phyloP scores from a whole-genome alignment of 2,329 filamentous ascomycete species.

The Alternaria brassicae region DNA sequence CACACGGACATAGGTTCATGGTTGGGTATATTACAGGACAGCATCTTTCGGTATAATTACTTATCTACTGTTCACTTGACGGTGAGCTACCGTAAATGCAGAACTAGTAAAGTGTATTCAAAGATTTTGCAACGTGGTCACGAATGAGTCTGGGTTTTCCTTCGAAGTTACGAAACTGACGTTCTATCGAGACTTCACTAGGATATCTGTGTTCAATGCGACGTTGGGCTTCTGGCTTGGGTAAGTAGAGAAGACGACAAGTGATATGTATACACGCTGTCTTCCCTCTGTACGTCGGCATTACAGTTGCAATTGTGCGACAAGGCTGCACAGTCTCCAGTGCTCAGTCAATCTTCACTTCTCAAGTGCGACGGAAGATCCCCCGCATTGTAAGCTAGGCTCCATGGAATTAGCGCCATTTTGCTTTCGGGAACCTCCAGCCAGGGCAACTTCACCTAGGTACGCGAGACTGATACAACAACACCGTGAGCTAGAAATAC shows the following conservation, averaged over 20 bases:
- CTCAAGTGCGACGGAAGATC: slow-evolving; percentile 10
- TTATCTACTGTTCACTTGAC: not conserved
- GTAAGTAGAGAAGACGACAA: not conserved
- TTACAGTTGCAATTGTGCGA: not conserved
- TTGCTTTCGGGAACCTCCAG: slow-evolving; percentile 28
- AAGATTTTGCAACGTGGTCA: not conserved
- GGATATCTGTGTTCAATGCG: not conserved
- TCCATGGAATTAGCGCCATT: slow-evolving; percentile 16
- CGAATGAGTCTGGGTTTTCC: not conserved
- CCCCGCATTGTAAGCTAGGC: slow-evolving; percentile 19
- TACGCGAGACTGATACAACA: slow-evolving; percentile 22
- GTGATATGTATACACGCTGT: not conserved
- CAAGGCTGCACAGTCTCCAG: not conserved
- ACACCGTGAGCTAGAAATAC: slow-evolving; percentile 12
- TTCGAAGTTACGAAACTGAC: not conserved
- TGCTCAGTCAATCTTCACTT: not conserved
- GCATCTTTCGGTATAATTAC: not conserved
- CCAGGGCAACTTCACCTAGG: slow-evolving; percentile 11
- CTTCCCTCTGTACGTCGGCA: not conserved
- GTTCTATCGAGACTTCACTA: not conserved
- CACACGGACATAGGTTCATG: not conserved
- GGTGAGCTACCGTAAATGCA: not conserved
- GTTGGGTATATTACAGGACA: not conserved
- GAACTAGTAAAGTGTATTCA: too few species aligned
- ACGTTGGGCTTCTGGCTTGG: not conserved